These are phyloP conservation scores for Wickerhamiella siamensis DNA, from an alignment of 805 yeast species.

Conservation along the genomic window DNA sequence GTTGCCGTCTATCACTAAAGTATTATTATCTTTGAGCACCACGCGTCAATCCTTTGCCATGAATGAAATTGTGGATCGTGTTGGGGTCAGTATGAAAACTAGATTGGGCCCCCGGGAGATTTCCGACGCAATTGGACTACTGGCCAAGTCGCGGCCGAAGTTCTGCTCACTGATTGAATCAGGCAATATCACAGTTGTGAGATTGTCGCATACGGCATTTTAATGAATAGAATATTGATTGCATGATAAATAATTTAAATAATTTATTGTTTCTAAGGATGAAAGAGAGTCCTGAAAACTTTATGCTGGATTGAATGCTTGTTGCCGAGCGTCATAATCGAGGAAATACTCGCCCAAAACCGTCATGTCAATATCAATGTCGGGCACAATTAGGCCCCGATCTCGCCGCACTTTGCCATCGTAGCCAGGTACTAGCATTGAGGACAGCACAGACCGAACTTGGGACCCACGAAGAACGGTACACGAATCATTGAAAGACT, in stretches of 20 bases:
- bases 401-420: slow-evolving; percentile 5
- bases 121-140: slow-evolving; percentile 13
- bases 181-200: slow-evolving; percentile 18
- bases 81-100: slow-evolving; percentile 14
- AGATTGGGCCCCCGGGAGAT: slow-evolving; percentile 18
- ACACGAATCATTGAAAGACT: slow-evolving; percentile 9
- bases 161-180: slow-evolving; percentile 17
- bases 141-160: slow-evolving; percentile 14
- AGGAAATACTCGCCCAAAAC: slow-evolving; percentile 14
- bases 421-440: slow-evolving; percentile 9
- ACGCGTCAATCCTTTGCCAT: slow-evolving; percentile 8
- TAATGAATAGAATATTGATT: neutral
- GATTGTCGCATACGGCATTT: neutral
- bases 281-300: neutral
- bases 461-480: slow-evolving; percentile 9
- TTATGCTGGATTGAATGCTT: slow-evolving; percentile 4
- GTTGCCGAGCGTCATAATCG: slow-evolving; percentile 6
- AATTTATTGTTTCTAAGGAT: neutral
- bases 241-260: neutral
- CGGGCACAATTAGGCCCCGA: slow-evolving; percentile 13
- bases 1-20: slow-evolving; percentile 14
- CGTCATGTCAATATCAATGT: slow-evolving; percentile 11
- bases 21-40: slow-evolving; percentile 12
- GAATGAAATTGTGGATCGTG: slow-evolving; percentile 11
- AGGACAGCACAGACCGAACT: slow-evolving; percentile 3